These are phyloP conservation scores for Potentilla sterilis DNA, from an alignment of 306 rosid species.

Conservation along the genomic window DNA sequence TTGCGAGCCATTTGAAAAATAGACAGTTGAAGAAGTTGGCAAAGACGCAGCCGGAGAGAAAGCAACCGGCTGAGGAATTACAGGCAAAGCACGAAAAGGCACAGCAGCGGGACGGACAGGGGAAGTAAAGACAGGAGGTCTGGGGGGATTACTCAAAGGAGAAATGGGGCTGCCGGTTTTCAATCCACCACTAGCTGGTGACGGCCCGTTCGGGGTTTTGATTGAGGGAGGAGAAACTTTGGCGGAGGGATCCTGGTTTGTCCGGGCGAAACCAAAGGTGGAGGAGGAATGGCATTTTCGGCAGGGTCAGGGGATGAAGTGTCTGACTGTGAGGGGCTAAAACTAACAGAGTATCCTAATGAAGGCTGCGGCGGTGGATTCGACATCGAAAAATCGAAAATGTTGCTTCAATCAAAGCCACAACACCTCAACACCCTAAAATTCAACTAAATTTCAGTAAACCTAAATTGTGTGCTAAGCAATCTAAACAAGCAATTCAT, in stretches of 20 bases:
- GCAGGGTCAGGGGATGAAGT: slow-evolving; percentile 42
- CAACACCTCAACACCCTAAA: slow-evolving; percentile 31
- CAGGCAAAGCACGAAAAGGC: slow-evolving; percentile 88
- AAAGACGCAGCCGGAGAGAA: slow-evolving; percentile 60
- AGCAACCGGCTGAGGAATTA: slow-evolving; percentile 91
- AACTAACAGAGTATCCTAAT: slow-evolving; percentile 44
- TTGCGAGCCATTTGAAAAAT: slow-evolving; percentile 51
- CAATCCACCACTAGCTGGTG: slow-evolving; percentile 76
- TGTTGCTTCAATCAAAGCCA: slow-evolving; percentile 15
- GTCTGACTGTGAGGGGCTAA: slow-evolving; percentile 44
- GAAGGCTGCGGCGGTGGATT: slow-evolving; percentile 67
- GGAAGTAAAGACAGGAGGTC: slow-evolving; percentile 89
- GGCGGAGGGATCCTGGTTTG: slow-evolving; percentile 59
- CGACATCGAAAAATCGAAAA: slow-evolving; percentile 48
- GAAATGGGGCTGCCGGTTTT: slow-evolving; percentile 63
- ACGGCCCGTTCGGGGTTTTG: slow-evolving; percentile 39
- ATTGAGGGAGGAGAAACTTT: slow-evolving; percentile 47
- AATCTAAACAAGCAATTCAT: not conserved
- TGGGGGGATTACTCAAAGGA: slow-evolving; percentile 93
- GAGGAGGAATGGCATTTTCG: slow-evolving; percentile 42
- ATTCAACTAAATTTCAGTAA: slow-evolving; percentile 24
- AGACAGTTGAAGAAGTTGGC: slow-evolving; percentile 60
- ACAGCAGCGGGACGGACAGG: slow-evolving; percentile 96
- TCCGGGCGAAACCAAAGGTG: slow-evolving; percentile 40
- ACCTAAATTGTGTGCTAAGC: slow-evolving; percentile 9